Base-by-base conservation (phyloP, 2,329 filamentous ascomycete genomes). In the Cryphonectria carpinicola region DNA sequence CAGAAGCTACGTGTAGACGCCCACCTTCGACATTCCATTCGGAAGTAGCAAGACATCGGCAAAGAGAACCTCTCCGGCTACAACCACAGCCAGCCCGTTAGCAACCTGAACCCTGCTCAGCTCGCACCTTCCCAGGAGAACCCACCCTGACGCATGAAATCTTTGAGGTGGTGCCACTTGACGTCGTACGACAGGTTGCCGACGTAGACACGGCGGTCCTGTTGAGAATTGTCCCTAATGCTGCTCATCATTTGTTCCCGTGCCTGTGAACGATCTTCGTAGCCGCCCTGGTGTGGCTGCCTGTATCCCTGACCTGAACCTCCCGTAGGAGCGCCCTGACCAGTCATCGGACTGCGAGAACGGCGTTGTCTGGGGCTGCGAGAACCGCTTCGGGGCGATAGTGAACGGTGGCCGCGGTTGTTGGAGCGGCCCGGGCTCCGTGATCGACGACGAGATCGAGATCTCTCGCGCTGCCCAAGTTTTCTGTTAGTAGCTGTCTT, bases 11-110 rank as follows among this genome's bases (percentile, higher is more conserved):
- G 86, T 90, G 87, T 93, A 92, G 88, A 91, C 90, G 94, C 93
- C 94, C 95, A 98, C 95, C 95, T 99, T 99, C 93, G 95, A 98
- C 96, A 99, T 99, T 95, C 96, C 96, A 89, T 99, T 99, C 81
- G 96, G 96, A 92, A 99, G 94, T 84, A 97, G 89, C 85, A 99
- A 91, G 81, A 99, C 96, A 89, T 99, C 96, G 87, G 96, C 96
- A 87, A 97, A 99, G 86, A 98, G 90, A 83, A 99, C 96, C 84
- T 98, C 95, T 89, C 96, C 96, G 87, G 96, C 96, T 98, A 84
- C 71, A 80, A 77, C 68, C 70, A 75, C 72, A 68, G 70, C 68
- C 69, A 63, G 61, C 74, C 77, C 76, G 82, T 85, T 79, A 85
- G 83, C 78, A 71, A 74, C 72, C 70, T 73, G 37, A 73, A 69